These are phyloP conservation scores for Pythium chondricola DNA, from an alignment of 352 stramenopile species.

Conservation along the genomic window DNA sequence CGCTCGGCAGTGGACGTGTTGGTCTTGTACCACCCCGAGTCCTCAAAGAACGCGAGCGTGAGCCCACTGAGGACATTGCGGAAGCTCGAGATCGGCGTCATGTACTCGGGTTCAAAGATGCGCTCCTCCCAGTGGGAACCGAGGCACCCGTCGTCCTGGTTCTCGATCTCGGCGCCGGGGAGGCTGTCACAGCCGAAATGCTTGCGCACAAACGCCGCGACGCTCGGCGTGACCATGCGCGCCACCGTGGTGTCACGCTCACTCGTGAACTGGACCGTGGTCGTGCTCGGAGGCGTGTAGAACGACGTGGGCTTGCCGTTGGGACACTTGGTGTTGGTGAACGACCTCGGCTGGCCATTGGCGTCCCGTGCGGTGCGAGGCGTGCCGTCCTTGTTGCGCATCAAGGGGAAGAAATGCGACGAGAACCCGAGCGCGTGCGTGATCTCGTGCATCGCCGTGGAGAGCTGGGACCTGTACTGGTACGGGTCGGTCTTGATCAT, in stretches of 20 bases:
- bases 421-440: conserved; percentile 79
- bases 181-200: conserved; percentile 67
- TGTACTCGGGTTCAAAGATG: conserved; percentile 79
- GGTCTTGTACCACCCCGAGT: conserved; percentile 76
- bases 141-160: conserved; percentile 62
- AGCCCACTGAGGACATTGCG: conserved; percentile 65
- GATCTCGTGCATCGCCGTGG: conserved; percentile 77
- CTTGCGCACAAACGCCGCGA: conserved; percentile 44
- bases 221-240: conserved; percentile 62
- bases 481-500: conserved; percentile 49
- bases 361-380: conserved; percentile 52
- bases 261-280: conserved; percentile 44
- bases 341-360: conserved; percentile 27
- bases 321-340: conserved; percentile 26
- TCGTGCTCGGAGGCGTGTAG: conserved; percentile 29
- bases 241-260: conserved; percentile 53
- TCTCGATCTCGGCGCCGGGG: conserved; percentile 68
- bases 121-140: conserved; percentile 83
- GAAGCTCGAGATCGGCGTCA: conserved; percentile 71
- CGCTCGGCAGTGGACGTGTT: conserved; percentile 42
- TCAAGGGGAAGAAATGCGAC: conserved; percentile 65
- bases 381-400: conserved; percentile 59
- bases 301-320: conserved; percentile 40
- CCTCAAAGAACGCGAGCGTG: conserved; percentile 78
- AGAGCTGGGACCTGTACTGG: conserved; percentile 57